Evolutionary conservation across 2,329 filamentous ascomycete genomes (phyloP).

Genomic region (Mycosphaerella arachidis): DNA sequence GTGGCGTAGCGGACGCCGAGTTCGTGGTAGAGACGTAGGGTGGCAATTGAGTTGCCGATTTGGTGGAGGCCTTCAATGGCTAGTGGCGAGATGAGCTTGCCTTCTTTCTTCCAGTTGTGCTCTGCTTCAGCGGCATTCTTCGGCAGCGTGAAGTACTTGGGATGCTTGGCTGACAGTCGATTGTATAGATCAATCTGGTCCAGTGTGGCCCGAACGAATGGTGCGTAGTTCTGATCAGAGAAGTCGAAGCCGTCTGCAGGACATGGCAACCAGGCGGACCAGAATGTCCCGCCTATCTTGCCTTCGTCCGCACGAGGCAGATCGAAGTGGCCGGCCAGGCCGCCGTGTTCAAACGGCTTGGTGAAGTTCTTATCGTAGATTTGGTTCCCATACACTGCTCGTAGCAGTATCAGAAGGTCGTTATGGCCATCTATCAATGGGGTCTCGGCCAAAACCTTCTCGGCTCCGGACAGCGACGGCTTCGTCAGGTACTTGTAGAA

Average conservation of each 20-base stretch:
- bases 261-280: slow-evolving; percentile 80
- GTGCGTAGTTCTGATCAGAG: slow-evolving; percentile 65
- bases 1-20: slow-evolving; percentile 85
- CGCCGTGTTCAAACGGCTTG: slow-evolving; percentile 67
- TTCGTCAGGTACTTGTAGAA: slow-evolving; percentile 5
- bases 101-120: slow-evolving; percentile 42
- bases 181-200: slow-evolving; percentile 71
- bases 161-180: slow-evolving; percentile 60
- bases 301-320: slow-evolving; percentile 69
- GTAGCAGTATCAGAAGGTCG: slow-evolving; percentile 74
- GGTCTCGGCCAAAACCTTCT: slow-evolving; percentile 25
- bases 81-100: slow-evolving; percentile 66
- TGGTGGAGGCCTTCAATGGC: slow-evolving; percentile 88
- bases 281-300: slow-evolving; percentile 79
- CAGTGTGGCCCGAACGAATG: slow-evolving; percentile 63
- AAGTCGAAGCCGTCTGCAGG: slow-evolving; percentile 69
- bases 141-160: slow-evolving; percentile 63
- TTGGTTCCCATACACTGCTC: slow-evolving; percentile 64
- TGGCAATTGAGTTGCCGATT: slow-evolving; percentile 78
- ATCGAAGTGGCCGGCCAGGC: slow-evolving; percentile 68
- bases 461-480: slow-evolving; percentile 15
- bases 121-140: slow-evolving; percentile 58
- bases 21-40: slow-evolving; percentile 68
- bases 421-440: slow-evolving; percentile 69
- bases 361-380: slow-evolving; percentile 67